phyloP scores from a whole-genome alignment of 2,329 filamentous ascomycete genomes.

The Dactylellina drechsleri region DNA sequence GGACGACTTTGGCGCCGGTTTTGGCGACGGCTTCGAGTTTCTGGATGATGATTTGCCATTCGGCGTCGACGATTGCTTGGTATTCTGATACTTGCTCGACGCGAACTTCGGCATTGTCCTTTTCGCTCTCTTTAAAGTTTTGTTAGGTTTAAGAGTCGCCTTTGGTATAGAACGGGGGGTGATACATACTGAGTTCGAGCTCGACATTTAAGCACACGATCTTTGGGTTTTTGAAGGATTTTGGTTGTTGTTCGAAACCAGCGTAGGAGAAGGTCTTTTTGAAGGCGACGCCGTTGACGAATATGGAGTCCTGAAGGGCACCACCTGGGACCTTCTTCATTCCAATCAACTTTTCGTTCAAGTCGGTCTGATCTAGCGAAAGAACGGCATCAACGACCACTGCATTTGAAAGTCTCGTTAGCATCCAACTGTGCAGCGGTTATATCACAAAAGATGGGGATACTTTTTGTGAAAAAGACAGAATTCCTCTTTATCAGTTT shows the following conservation, averaged over 20 bases:
- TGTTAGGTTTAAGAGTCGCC: constrained; percentile 28
- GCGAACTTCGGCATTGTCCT: constrained; percentile 97
- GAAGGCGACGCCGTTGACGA: constrained; percentile 97
- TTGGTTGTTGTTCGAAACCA: constrained; percentile 98
- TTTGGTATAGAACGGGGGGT: background rate
- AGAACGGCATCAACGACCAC: constrained; percentile 98
- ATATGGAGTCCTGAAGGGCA: constrained; percentile 92
- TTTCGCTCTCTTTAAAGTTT: constrained; percentile 77
- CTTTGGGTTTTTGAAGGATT: constrained; percentile 91
- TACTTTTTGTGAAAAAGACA: constrained; percentile 96
- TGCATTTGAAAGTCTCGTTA: constrained; percentile 60
- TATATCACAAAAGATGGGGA: constrained; percentile 59
- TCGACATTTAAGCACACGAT: constrained; percentile 98
- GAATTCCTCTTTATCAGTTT: constrained; percentile 99
- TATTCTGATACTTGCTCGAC: constrained; percentile 98
- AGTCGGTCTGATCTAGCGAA: constrained; percentile 92
- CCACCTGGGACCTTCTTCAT: constrained; percentile 98
- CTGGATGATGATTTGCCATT: constrained; percentile 99
- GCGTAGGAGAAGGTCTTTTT: constrained; percentile 99
- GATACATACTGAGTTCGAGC: constrained; percentile 76
- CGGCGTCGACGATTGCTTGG: constrained; percentile 97
- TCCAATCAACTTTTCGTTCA: constrained; percentile 97
- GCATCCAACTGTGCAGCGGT: background rate
- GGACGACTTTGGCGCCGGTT: constrained; percentile 95
- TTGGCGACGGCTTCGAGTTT: constrained; percentile 95